Evolutionary conservation across 345 rosid genomes (phyloP), one percentile per base, ranked within the genome.

Genomic region (Firmiana major): DNA sequence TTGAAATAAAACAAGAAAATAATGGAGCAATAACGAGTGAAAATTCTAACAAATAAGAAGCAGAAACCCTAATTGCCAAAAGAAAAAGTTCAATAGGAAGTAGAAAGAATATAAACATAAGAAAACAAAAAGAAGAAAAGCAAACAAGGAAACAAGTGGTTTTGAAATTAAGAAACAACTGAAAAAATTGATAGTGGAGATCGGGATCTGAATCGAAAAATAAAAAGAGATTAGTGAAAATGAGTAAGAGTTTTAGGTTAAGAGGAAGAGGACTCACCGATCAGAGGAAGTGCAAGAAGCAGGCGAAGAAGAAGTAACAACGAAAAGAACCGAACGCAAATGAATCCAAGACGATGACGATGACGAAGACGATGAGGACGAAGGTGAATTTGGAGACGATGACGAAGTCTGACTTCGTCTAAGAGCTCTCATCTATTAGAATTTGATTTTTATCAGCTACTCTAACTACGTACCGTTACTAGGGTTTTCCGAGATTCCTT

Each of bases 251-350:
- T 13, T 71, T 78, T 38, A 48, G 42, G 21, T 36, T 69, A 63
- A 36, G 70, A 64, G 69, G 63, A 64, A 77, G 69, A 46, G 57
- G 84, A 87, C 92, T 90, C 83, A 90, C 98, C 95, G 90, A 87
- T 90, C 92, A 71, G 94, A 89, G 75, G 89, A 87, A 54, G 91
- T 87, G 79, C 88, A 86, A 63, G 90, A 89, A 69, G 95, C 88
- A 8, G 97, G 95, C 42, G 98, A 89, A 36, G 98, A 90, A 78
- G 96, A 91, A 80, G 89, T 81, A 78, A 88, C 94, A 73, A 94
- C 81, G 76, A 90, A 88, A 34, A 93, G 86, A 48, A 91, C 96
- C 80, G 98, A 93, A 75, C 99, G 99, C 90, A 95, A 84, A 74
- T 92, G 94, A 83, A 86, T 77, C 99, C 99, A 95, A 55, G 97